Conservation (phyloP, 2,329 filamentous ascomycete genomes). For the Aspergillus brunneoviolaceus region DNA sequence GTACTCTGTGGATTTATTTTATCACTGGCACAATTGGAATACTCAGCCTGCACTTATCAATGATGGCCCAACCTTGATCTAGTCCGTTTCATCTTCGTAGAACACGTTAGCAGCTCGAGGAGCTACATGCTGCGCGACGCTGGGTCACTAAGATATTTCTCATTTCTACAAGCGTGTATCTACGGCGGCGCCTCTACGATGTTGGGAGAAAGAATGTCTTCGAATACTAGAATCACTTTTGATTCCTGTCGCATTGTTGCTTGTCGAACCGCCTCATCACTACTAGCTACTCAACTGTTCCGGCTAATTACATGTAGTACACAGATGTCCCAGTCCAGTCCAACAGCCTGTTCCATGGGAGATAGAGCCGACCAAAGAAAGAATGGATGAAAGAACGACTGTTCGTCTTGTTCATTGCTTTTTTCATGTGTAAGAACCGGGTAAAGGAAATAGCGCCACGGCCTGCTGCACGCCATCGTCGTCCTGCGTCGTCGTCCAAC, state of each 20-base stretch:
- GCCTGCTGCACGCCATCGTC: conserved; percentile 3
- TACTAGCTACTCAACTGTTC: conserved; percentile 18
- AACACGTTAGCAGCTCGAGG: too few species aligned
- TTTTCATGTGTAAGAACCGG: not conserved
- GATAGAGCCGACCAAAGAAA: conserved; percentile 13
- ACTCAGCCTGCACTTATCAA: too few species aligned
- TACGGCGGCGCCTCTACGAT: too few species aligned
- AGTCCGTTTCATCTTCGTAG: too few species aligned
- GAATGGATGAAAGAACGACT: conserved; percentile 15
- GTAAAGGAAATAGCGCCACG: not conserved
- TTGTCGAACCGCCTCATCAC: conserved; percentile 10
- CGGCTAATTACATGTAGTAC: conserved; percentile 28
- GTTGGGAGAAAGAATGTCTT: too few species aligned
- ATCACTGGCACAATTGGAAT: too few species aligned
- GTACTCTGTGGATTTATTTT: too few species aligned
- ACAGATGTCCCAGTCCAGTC: conserved; percentile 24
- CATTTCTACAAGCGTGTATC: too few species aligned
- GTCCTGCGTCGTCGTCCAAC: conserved; percentile 12
- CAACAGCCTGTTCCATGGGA: not conserved
- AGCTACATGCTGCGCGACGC: too few species aligned
- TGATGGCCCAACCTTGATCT: too few species aligned
- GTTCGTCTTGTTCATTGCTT: conserved; percentile 18
- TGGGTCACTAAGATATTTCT: too few species aligned
- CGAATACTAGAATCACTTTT: conserved; percentile 19
- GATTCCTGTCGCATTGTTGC: conserved; percentile 11